Evolutionary conservation across 768 basidiomycete species (phyloP).

Genomic region (Astraeus odoratus): DNA sequence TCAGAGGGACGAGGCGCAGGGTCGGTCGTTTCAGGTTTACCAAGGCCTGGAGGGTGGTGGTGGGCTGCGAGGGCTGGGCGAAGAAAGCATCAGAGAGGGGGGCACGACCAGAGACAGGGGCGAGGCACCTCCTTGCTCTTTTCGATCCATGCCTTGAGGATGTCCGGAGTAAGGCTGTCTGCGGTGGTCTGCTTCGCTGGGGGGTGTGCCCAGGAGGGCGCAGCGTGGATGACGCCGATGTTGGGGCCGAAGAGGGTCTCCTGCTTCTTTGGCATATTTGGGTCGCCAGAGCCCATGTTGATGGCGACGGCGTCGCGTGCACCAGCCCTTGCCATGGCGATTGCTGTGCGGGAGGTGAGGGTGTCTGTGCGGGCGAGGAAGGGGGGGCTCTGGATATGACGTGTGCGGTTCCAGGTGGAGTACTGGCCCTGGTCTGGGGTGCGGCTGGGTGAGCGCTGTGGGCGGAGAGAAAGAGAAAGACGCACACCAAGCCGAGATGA

Average conservation of each 20-base stretch:
- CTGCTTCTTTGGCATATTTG: slow-evolving; percentile 53
- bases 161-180: slow-evolving; percentile 74
- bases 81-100: not conserved
- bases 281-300: slow-evolving; percentile 15
- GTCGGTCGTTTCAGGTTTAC: slow-evolving; percentile 93
- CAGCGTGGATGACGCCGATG: slow-evolving; percentile 67
- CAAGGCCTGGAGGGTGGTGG: slow-evolving; percentile 88
- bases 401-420: slow-evolving; percentile 51
- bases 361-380: slow-evolving; percentile 48
- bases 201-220: slow-evolving; percentile 63
- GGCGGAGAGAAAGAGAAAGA: slow-evolving; percentile 4
- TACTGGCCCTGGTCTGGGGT: slow-evolving; percentile 43
- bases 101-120: slow-evolving; percentile 2
- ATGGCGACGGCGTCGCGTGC: slow-evolving; percentile 21
- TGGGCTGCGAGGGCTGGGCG: slow-evolving; percentile 65
- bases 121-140: slow-evolving; percentile 72
- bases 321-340: slow-evolving; percentile 40
- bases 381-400: slow-evolving; percentile 43
- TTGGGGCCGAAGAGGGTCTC: slow-evolving; percentile 90
- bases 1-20: slow-evolving; percentile 65
- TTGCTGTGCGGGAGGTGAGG: slow-evolving; percentile 38
- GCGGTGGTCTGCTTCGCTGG: slow-evolving; percentile 56
- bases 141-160: slow-evolving; percentile 78
- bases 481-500: slow-evolving; percentile 36
- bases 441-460: slow-evolving; percentile 4